phyloP scores from a whole-genome alignment of 495 filamentous ascomycete genomes.

The Pyronema omphalodes region DNA sequence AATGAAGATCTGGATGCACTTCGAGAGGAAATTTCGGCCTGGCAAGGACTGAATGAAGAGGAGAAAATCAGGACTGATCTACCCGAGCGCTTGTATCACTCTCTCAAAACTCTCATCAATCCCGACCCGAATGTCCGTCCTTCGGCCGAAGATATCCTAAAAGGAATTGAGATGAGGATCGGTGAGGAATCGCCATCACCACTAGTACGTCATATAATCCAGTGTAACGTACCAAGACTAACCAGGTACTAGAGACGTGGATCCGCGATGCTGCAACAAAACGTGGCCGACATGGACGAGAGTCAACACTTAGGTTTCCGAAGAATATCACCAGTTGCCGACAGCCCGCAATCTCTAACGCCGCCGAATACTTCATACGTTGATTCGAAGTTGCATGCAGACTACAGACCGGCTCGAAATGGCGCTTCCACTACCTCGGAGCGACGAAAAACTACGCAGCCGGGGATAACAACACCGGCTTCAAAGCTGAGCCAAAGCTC shows the following conservation, averaged over 20 bases:
- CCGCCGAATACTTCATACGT: slow-evolving; percentile 6
- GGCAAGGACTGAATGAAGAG: slow-evolving; percentile 70
- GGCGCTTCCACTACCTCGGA: not conserved
- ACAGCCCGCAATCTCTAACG: slow-evolving; percentile 29
- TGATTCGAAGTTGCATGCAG: not conserved
- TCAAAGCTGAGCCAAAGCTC: not conserved
- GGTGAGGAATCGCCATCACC: slow-evolving; percentile 35
- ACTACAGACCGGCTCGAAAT: not conserved
- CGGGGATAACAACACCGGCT: not conserved
- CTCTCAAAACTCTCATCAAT: slow-evolving; percentile 61
- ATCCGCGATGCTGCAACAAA: slow-evolving; percentile 16
- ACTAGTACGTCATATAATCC: slow-evolving; percentile 27
- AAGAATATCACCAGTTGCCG: slow-evolving; percentile 37
- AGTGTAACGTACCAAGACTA: slow-evolving; percentile 9
- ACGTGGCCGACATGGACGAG: slow-evolving; percentile 19
- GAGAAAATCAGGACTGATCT: slow-evolving; percentile 57
- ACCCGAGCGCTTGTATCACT: slow-evolving; percentile 68
- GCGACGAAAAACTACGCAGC: not conserved
- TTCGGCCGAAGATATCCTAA: slow-evolving; percentile 72
- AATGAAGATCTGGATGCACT: slow-evolving; percentile 82
- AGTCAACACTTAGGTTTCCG: slow-evolving; percentile 41
- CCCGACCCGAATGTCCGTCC: slow-evolving; percentile 61
- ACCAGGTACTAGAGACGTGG: slow-evolving; percentile 26
- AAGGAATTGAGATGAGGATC: slow-evolving; percentile 52
- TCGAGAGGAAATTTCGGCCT: slow-evolving; percentile 67